Conservation (phyloP, 768 basidiomycete species). For the Pholiota conissans region DNA sequence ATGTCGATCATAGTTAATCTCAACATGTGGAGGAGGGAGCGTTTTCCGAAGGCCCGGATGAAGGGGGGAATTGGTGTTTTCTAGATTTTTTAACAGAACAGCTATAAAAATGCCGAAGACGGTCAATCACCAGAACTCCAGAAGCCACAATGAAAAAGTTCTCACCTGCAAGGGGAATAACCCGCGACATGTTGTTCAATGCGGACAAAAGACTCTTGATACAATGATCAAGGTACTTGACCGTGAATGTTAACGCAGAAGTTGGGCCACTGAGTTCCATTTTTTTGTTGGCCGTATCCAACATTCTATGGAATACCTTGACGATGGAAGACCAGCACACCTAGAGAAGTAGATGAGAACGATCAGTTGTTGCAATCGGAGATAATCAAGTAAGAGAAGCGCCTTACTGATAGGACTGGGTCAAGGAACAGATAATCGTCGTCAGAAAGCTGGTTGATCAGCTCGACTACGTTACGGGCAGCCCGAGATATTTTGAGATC, state of each 20-base stretch:
- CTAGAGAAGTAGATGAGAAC: slow-evolving; percentile 14
- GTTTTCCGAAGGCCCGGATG: slow-evolving; percentile 3
- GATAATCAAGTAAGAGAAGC: neutral
- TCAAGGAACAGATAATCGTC: slow-evolving; percentile 54
- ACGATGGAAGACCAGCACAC: slow-evolving; percentile 27
- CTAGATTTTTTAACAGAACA: slow-evolving; percentile 1
- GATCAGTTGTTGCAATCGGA: neutral
- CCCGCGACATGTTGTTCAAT: slow-evolving; percentile 14
- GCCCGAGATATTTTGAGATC: slow-evolving; percentile 44
- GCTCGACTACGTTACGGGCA: slow-evolving; percentile 40
- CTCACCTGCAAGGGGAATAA: slow-evolving; percentile 21
- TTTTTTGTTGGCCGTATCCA: slow-evolving; percentile 15
- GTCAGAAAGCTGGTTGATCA: slow-evolving; percentile 47
- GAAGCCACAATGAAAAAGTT: neutral
- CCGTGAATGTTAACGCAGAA: slow-evolving; percentile 13
- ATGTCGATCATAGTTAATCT: neutral
- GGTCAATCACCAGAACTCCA: neutral
- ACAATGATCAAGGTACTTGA: slow-evolving; percentile 20
- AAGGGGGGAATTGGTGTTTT: slow-evolving; percentile 2
- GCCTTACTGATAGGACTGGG: slow-evolving; percentile 52
- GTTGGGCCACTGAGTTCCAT: slow-evolving; percentile 9
- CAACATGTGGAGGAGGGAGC: neutral
- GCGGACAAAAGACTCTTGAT: slow-evolving; percentile 17
- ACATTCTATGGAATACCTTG: slow-evolving; percentile 21
- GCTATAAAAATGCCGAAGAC: neutral